These are phyloP conservation scores for Zoysia matrella DNA, from an alignment of 202 grass and related monocot genomes.

Conservation along the genomic window DNA sequence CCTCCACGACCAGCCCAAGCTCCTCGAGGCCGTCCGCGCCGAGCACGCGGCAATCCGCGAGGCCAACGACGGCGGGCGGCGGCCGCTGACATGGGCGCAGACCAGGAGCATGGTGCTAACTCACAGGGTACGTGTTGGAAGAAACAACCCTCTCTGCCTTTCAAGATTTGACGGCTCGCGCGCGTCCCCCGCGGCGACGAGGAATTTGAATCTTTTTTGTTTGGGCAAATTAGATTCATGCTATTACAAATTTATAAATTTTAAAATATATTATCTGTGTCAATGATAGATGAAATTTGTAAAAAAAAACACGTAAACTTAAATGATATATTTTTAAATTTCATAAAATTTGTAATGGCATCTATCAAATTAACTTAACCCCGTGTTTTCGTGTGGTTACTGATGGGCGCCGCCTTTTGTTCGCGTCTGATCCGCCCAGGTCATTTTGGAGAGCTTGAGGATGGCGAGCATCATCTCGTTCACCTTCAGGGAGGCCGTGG, in stretches of 20 bases:
- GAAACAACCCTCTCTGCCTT: no score
- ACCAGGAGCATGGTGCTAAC: slow-evolving; percentile 64
- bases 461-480: slow-evolving; percentile 80
- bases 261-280: no score
- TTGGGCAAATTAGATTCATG: no score
- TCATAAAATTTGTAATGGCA: no score
- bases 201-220: no score
- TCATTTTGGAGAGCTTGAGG: slow-evolving; percentile 78
- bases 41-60: slow-evolving; percentile 57
- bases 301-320: no score
- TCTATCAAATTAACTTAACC: slow-evolving; percentile 1
- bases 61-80: slow-evolving; percentile 46
- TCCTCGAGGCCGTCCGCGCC: slow-evolving; percentile 48
- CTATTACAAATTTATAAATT: no score
- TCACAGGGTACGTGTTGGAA: slow-evolving; percentile 45
- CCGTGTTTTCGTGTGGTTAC: slow-evolving; percentile 28
- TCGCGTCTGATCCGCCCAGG: slow-evolving; percentile 34
- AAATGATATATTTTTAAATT: no score
- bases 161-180: no score
- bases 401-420: slow-evolving; percentile 40
- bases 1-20: slow-evolving; percentile 57
- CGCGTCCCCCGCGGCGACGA: no score
- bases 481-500: slow-evolving; percentile 78
- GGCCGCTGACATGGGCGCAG: slow-evolving; percentile 60
- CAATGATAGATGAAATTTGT: no score